Conservation (phyloP, 768 basidiomycete genomes). For the Suillus bovinus region DNA sequence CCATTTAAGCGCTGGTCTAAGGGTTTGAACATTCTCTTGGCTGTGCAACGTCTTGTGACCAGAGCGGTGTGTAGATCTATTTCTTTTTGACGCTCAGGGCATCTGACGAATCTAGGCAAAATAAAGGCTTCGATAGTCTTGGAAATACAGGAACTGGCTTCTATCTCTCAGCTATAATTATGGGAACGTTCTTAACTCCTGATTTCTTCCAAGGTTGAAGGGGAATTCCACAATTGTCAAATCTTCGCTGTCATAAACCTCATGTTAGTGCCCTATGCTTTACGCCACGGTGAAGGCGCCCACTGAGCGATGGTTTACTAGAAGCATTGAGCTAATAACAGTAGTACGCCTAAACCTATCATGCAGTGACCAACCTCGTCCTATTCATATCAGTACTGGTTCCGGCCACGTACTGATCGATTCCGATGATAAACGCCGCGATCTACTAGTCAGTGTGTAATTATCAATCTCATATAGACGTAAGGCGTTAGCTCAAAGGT, state of each 20-base stretch:
- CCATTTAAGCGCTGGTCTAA: neutral
- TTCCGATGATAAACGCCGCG: neutral
- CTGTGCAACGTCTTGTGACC: neutral
- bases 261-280: neutral
- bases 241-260: neutral
- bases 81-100: neutral
- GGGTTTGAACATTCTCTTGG: neutral
- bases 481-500: neutral
- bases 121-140: neutral
- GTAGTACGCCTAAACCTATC: neutral
- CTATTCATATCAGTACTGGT: neutral
- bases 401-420: neutral
- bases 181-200: neutral
- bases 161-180: neutral
- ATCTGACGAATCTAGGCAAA: neutral
- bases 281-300: neutral
- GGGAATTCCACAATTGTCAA: neutral
- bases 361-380: neutral
- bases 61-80: neutral
- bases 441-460: neutral
- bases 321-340: neutral
- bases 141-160: slow-evolving; percentile 1
- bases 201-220: neutral
- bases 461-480: neutral
- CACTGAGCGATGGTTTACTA: neutral